Evolutionary conservation across 805 yeast genomes (phyloP).

Genomic region (Cephaloascus albidus): DNA sequence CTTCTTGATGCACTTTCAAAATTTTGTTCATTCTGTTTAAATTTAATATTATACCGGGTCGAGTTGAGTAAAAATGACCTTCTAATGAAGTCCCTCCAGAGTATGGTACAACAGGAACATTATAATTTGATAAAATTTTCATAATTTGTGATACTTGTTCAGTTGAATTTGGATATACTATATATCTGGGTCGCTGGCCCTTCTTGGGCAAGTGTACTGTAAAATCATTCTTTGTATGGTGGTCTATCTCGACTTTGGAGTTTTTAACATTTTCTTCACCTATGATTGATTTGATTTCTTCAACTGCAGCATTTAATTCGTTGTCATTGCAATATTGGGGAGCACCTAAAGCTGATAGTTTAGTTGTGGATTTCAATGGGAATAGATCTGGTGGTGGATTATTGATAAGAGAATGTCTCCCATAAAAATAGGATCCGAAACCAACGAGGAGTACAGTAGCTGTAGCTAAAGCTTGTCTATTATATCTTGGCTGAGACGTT

Average conservation of each 20-base stretch:
- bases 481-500: too few relatives aligned
- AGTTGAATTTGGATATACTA: conserved; percentile 25
- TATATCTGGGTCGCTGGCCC: conserved; percentile 21
- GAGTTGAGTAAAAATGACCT: conserved; percentile 31
- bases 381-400: conserved; percentile 10
- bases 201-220: conserved; percentile 28
- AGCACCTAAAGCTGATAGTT: conserved; percentile 12
- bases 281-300: conserved; percentile 12
- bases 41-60: conserved; percentile 24
- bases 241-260: conserved; percentile 16
- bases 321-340: conserved; percentile 19
- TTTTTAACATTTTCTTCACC: conserved; percentile 16
- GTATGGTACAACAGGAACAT: conserved; percentile 32
- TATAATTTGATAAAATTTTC: conserved; percentile 20
- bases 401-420: conserved; percentile 2
- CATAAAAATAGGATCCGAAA: conserved; percentile 3
- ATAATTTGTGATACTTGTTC: conserved; percentile 23
- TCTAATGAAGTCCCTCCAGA: conserved; percentile 33
- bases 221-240: conserved; percentile 26
- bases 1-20: conserved; percentile 26
- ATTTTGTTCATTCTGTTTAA: conserved; percentile 25
- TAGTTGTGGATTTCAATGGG: conserved; percentile 19
- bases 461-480: too few relatives aligned
- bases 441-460: background rate
- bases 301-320: conserved; percentile 17